phyloP scores from a whole-genome alignment of 2,329 filamentous ascomycete genomes.

The Raffaelea deltoideospora region DNA sequence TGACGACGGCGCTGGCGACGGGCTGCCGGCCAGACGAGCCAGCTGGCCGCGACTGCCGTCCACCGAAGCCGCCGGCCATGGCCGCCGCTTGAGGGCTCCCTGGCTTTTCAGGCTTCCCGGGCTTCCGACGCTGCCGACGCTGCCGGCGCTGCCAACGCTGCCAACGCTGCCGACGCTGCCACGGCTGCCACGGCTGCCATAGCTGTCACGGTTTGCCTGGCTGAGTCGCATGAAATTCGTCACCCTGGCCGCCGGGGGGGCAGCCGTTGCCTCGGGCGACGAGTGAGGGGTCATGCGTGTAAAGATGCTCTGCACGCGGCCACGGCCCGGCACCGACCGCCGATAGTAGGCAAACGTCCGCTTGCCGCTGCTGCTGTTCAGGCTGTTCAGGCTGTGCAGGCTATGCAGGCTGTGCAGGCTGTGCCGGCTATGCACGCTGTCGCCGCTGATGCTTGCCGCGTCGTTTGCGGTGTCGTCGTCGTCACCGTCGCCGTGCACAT shows the following conservation, averaged over 20 bases:
- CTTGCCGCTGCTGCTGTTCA: slow-evolving; percentile 1
- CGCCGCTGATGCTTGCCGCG: slow-evolving; percentile 5
- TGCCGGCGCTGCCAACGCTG: neutral
- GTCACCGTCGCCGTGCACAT: neutral
- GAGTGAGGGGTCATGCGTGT: slow-evolving; percentile 5
- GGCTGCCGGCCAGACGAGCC: neutral
- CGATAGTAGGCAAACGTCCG: slow-evolving; percentile 6
- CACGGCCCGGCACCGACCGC: slow-evolving; percentile 31
- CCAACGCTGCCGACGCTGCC: neutral
- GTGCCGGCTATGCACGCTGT: neutral
- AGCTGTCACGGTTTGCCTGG: neutral
- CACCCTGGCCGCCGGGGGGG: neutral
- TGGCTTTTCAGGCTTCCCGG: too few species aligned
- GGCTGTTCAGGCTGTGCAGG: neutral
- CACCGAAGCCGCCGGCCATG: neutral
- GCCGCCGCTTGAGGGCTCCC: neutral
- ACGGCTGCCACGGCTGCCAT: neutral
- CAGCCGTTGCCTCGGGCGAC: neutral
- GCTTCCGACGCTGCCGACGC: too few species aligned
- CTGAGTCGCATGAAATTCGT: slow-evolving; percentile 9
- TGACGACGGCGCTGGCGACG: neutral
- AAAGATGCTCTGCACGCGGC: slow-evolving; percentile 6
- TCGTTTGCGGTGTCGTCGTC: neutral
- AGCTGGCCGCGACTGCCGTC: too few species aligned
- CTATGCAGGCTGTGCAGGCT: neutral